Conservation (phyloP, 768 basidiomycete species). For the Termitomyces sp. region DNA sequence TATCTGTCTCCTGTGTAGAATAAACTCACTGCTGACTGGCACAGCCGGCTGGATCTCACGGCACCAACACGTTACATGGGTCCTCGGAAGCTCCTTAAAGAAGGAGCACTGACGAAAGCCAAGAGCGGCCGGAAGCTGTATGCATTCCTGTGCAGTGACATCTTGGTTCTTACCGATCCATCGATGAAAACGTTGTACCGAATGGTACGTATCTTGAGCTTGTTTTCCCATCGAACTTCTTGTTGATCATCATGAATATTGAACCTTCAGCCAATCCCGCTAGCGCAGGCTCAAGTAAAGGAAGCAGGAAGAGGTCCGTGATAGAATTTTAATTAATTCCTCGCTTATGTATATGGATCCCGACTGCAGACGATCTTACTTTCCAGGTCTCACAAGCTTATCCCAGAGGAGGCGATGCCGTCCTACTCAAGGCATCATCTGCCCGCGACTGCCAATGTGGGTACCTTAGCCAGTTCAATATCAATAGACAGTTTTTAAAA, state of each 20-base stretch:
- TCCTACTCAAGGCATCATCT: constrained; percentile 38
- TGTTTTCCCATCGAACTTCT: neutral
- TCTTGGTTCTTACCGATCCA: constrained; percentile 80
- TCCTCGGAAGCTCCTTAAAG: constrained; percentile 68
- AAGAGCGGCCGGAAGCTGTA: constrained; percentile 79
- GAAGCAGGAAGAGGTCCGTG: constrained; percentile 46
- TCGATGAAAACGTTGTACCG: constrained; percentile 66
- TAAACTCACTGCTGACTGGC: neutral
- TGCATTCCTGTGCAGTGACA: constrained; percentile 83
- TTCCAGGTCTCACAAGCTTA: constrained; percentile 66
- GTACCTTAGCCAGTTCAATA: neutral
- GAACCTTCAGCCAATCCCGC: constrained; percentile 56
- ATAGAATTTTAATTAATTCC: neutral
- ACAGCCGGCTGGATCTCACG: constrained; percentile 73
- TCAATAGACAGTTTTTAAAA: neutral
- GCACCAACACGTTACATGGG: constrained; percentile 86
- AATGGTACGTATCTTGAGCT: constrained; percentile 45
- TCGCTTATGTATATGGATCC: neutral
- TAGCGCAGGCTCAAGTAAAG: constrained; percentile 60
- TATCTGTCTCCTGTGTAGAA: constrained; percentile 23
- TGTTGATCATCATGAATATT: neutral
- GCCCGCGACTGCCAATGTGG: constrained; percentile 15
- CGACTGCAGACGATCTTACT: constrained; percentile 50
- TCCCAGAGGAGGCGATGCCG: constrained; percentile 68
- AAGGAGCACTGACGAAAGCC: constrained; percentile 73